Conservation (phyloP, 306 rosid genomes). For the Fagus sylvatica region DNA sequence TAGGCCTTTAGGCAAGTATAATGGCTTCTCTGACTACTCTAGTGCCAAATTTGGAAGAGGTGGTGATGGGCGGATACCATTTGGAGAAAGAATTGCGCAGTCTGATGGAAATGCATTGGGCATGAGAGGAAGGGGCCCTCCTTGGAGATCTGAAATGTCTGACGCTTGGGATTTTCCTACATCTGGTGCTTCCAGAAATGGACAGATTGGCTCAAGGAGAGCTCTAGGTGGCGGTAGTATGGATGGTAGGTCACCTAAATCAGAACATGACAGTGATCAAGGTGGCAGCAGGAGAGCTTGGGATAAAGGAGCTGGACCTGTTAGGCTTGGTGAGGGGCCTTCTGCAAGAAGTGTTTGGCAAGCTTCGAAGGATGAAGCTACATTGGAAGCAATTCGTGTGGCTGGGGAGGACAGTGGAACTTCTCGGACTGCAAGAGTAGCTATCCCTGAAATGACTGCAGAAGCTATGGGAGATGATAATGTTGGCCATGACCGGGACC, state of each 20-base stretch:
- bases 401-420: conserved; percentile 92
- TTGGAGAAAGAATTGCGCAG: conserved; percentile 75
- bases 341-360: conserved; percentile 99
- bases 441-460: conserved; percentile 78
- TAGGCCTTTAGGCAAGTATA: conserved; percentile 76
- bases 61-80: conserved; percentile 69
- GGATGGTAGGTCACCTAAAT: conserved; percentile 83
- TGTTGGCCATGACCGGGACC: conserved; percentile 73
- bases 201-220: conserved; percentile 77
- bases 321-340: conserved; percentile 94
- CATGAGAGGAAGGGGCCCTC: conserved; percentile 81
- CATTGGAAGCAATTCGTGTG: conserved; percentile 91
- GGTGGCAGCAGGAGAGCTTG: conserved; percentile 85
- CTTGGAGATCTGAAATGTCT: conserved; percentile 78
- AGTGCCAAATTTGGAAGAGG: conserved; percentile 74
- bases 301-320: conserved; percentile 79
- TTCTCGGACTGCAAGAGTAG: conserved; percentile 72
- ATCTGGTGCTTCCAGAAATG: conserved; percentile 70
- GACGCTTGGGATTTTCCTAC: conserved; percentile 80
- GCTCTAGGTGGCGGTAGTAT: conserved; percentile 58
- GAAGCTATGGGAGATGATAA: conserved; percentile 79
- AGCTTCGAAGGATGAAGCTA: conserved; percentile 98
- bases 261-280: conserved; percentile 74
- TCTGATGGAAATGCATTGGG: conserved; percentile 68
- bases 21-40: conserved; percentile 74